These are phyloP conservation scores for Vitis rotundifolia DNA, from an alignment of 164 flowering plant species.

Conservation along the genomic window DNA sequence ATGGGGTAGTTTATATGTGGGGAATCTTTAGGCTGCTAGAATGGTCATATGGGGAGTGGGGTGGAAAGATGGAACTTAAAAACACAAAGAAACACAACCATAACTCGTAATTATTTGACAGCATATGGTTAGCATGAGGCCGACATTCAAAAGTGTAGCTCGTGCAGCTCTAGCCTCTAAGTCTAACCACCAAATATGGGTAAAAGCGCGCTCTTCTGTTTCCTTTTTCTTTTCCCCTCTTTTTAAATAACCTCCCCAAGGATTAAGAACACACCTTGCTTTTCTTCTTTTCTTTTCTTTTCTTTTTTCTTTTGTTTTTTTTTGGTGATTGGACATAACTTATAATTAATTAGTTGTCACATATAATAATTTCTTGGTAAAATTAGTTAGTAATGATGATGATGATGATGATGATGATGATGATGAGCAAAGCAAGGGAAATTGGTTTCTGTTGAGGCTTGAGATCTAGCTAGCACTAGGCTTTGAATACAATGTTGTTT, in stretches of 20 bases:
- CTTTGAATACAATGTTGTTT: no score
- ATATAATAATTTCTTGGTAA: no score
- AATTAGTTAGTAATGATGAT: no score
- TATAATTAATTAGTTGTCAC: no score
- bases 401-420: no score
- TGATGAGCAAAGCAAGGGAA: no score
- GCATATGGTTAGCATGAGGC: constrained; percentile 27
- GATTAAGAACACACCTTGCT: neutral
- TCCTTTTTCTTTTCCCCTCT: neutral
- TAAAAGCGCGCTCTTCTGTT: constrained; percentile 1
- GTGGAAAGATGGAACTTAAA: neutral
- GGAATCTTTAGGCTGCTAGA: constrained; percentile 3
- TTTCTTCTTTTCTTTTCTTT: neutral
- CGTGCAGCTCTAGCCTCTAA: no score
- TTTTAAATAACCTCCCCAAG: neutral
- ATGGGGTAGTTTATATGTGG: neutral
- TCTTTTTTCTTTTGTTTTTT: neutral
- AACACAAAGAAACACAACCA: neutral
- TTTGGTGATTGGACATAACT: no score
- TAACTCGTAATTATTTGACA: no score
- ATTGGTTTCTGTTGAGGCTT: no score
- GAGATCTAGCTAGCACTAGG: no score
- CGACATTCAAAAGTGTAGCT: constrained; percentile 12
- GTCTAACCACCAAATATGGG: constrained; percentile 12
- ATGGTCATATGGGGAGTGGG: neutral